These are phyloP conservation scores for Nidularia sp. DNA, from an alignment of 768 basidiomycete species.

Conservation along the genomic window DNA sequence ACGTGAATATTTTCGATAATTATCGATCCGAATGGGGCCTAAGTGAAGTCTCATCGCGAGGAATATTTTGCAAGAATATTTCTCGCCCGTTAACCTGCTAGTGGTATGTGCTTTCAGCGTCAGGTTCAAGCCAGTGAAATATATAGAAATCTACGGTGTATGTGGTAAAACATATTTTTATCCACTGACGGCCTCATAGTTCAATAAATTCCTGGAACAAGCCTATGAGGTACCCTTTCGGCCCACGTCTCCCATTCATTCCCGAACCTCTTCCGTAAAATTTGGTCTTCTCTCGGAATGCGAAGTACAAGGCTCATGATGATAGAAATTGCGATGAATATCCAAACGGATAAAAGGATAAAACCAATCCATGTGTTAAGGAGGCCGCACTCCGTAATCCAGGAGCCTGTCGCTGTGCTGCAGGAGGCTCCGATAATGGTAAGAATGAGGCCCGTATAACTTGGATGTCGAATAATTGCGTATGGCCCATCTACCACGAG, in stretches of 20 bases:
- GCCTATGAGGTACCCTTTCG: slow-evolving; percentile 19
- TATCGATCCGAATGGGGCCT: no score
- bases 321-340: neutral
- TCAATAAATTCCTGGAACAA: slow-evolving; percentile 28
- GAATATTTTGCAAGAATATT: no score
- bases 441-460: slow-evolving; percentile 21
- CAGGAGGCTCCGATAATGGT: slow-evolving; percentile 19
- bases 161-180: no score
- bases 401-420: slow-evolving; percentile 24
- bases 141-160: no score
- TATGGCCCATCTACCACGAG: slow-evolving; percentile 26
- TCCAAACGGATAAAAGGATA: neutral
- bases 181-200: no score
- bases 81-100: no score
- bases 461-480: slow-evolving; percentile 24
- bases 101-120: no score
- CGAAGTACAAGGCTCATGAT: neutral
- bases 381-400: slow-evolving; percentile 21
- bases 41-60: no score
- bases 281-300: neutral
- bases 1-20: no score
- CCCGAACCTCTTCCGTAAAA: slow-evolving; percentile 15
- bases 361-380: slow-evolving; percentile 1
- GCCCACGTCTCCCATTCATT: slow-evolving; percentile 22
- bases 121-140: no score